phyloP scores from a whole-genome alignment of 768 basidiomycete species.

The Xerocomus potaroensis region DNA sequence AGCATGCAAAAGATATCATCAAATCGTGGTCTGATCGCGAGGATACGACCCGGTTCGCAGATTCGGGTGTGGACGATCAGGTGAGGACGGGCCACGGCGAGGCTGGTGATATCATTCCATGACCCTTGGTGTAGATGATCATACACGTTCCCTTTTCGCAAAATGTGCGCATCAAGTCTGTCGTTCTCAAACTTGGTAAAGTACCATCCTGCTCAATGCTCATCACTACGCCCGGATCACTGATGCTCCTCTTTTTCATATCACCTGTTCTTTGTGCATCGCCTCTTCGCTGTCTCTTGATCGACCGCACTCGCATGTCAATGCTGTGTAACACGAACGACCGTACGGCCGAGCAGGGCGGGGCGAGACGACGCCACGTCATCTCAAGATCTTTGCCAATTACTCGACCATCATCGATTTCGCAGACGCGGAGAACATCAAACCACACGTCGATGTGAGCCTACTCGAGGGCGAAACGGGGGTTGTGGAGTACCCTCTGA shows the following conservation, averaged over 20 bases:
- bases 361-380: conserved; percentile 72
- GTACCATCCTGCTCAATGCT: conserved; percentile 8
- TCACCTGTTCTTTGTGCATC: conserved; percentile 3
- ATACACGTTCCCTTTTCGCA: conserved; percentile 79
- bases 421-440: conserved; percentile 60
- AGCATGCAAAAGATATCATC: conserved; percentile 70
- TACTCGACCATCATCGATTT: conserved; percentile 75
- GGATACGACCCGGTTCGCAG: conserved; percentile 57
- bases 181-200: conserved; percentile 74
- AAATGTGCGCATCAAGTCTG: conserved; percentile 69
- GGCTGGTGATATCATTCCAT: conserved; percentile 8
- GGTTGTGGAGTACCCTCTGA: conserved; percentile 73
- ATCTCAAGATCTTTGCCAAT: conserved; percentile 73
- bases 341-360: conserved; percentile 45
- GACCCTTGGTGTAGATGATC: conserved; percentile 51
- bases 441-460: conserved; percentile 67
- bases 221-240: conserved; percentile 8
- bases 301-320: conserved; percentile 4
- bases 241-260: conserved; percentile 7
- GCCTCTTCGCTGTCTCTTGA: conserved; percentile 1
- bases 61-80: conserved; percentile 86
- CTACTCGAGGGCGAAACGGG: conserved; percentile 66
- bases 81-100: conserved; percentile 35
- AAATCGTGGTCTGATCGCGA: conserved; percentile 83
- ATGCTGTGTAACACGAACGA: conserved; percentile 3